Evolutionary conservation across 2,329 filamentous ascomycete genomes (phyloP).

Genomic region (Sphaerostilbella broomeana): DNA sequence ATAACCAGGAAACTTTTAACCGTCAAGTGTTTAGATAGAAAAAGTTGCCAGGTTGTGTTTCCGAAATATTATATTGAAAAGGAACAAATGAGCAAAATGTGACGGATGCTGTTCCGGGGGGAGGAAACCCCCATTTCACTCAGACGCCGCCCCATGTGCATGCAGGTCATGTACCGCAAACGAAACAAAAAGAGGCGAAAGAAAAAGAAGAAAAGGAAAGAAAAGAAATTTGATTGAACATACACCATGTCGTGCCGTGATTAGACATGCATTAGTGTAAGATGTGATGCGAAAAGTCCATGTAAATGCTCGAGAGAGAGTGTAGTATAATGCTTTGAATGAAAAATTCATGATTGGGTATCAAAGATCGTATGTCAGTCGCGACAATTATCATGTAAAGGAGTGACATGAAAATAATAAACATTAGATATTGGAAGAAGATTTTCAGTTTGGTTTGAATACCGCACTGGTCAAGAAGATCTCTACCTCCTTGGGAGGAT

Average conservation of each 20-base stretch:
- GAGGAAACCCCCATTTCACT: no score
- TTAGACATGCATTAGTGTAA: no score
- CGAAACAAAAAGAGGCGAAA: background rate
- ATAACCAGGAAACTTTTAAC: background rate
- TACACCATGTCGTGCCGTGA: no score
- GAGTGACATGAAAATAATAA: constrained; percentile 3
- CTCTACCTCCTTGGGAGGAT: constrained; percentile 17
- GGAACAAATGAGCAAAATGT: background rate
- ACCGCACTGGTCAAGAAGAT: constrained; percentile 46
- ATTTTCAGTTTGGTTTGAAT: constrained; percentile 34
- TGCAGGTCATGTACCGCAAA: no score
- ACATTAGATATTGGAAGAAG: background rate
- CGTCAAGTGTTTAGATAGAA: background rate
- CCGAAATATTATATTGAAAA: no score
- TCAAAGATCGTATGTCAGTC: background rate
- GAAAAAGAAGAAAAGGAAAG: background rate
- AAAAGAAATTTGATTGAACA: background rate
- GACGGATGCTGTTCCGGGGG: no score
- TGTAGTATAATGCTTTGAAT: no score
- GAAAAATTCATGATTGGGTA: constrained; percentile 6
- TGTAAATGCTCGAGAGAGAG: no score
- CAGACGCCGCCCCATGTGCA: no score
- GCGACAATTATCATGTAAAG: constrained; percentile 5
- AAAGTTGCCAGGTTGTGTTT: no score
- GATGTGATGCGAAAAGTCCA: no score